These are phyloP conservation scores for Sphagnurus paluster DNA, from an alignment of 1,284 basidiomycete genomes.

Conservation along the genomic window DNA sequence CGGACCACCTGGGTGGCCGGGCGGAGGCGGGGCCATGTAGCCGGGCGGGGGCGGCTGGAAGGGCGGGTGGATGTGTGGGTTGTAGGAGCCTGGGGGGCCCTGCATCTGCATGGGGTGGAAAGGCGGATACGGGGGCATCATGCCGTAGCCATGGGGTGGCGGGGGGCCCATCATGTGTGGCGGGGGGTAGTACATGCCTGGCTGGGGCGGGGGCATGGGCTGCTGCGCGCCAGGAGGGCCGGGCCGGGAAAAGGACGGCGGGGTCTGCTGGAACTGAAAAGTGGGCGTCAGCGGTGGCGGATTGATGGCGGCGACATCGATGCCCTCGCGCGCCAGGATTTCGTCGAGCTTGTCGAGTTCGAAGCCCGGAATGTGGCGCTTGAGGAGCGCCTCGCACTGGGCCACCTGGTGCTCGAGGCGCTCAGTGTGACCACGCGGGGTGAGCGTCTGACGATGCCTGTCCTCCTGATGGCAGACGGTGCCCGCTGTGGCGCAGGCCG, in stretches of 20 bases:
- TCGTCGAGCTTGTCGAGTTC: constrained; percentile 65
- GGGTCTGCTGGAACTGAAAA: constrained; percentile 39
- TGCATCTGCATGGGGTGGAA: constrained; percentile 46
- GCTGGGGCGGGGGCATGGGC: constrained; percentile 32
- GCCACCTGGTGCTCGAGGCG: constrained; percentile 73
- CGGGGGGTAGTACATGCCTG: constrained; percentile 35
- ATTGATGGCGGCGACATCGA: constrained; percentile 46
- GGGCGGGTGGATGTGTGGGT: constrained; percentile 51
- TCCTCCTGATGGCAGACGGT: constrained; percentile 82
- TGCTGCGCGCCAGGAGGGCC: constrained; percentile 26
- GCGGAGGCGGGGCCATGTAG: constrained; percentile 24
- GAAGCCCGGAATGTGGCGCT: constrained; percentile 67
- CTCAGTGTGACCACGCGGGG: constrained; percentile 77
- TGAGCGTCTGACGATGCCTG: constrained; percentile 78
- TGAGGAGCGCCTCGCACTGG: constrained; percentile 74
- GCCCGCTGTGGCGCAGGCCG: constrained; percentile 76
- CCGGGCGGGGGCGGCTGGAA: constrained; percentile 49
- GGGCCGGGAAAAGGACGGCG: constrained; percentile 25
- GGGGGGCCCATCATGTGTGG: constrained; percentile 41
- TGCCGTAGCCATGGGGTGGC: constrained; percentile 33
- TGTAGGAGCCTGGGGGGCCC: constrained; percentile 48
- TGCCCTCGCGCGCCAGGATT: constrained; percentile 61
- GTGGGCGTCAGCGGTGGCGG: constrained; percentile 26
- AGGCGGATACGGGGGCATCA: constrained; percentile 43
- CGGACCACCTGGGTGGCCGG: constrained; percentile 25